Conservation (phyloP, 139 green algal species). For the Spirogloea muscicola region DNA sequence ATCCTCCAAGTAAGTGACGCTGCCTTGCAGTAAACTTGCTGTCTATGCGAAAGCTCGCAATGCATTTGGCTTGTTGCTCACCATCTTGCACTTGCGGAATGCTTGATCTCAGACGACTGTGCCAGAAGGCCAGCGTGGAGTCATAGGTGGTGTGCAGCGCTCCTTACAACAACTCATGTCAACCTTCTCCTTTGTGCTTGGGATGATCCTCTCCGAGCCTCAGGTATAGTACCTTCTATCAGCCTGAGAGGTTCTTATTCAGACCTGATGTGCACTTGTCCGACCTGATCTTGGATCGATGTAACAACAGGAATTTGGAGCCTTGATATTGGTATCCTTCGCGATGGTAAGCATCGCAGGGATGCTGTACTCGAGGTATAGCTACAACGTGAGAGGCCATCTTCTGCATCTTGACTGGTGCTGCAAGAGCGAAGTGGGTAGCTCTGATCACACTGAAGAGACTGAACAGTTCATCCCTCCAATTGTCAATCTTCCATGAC, state of each 20-base stretch:
- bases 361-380: neutral
- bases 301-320: constrained; percentile 4
- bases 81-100: neutral
- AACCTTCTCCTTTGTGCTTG: constrained; percentile 61
- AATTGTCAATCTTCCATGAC: no score
- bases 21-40: no score
- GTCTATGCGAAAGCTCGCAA: neutral
- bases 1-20: constrained; percentile 66
- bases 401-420: no score
- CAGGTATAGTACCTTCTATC: no score
- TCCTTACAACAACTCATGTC: constrained; percentile 67
- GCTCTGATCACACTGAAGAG: no score
- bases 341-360: neutral
- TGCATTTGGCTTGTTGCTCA: neutral
- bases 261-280: no score
- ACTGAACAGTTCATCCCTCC: no score
- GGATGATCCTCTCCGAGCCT: constrained; percentile 26
- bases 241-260: no score
- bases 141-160: constrained; percentile 70
- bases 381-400: neutral
- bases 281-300: constrained; percentile 1
- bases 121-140: constrained; percentile 48
- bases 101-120: neutral
- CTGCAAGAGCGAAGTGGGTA: no score
- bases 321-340: constrained; percentile 5